These are phyloP conservation scores for Lasiosphaeria ovina DNA, from an alignment of 495 filamentous ascomycete species.

Conservation along the genomic window DNA sequence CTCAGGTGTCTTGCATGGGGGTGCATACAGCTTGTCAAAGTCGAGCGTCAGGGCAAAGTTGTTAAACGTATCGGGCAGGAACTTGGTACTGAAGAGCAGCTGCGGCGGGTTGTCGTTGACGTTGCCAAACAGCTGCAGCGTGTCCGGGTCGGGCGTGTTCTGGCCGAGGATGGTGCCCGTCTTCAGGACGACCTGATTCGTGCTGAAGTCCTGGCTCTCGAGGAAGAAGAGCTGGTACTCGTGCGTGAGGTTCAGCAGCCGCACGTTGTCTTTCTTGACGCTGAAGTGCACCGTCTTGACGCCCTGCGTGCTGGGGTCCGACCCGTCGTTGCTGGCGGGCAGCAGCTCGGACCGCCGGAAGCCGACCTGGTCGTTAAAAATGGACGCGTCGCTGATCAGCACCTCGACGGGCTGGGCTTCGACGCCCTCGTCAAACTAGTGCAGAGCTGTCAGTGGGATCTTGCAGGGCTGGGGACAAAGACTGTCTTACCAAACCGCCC, in stretches of 20 bases:
- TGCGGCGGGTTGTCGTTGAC: conserved; percentile 31
- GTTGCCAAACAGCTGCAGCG: conserved; percentile 40
- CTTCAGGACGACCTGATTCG: conserved; percentile 50
- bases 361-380: conserved; percentile 47
- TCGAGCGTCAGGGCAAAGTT: conserved; percentile 50
- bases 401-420: conserved; percentile 31
- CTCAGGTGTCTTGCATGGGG: too few relatives aligned
- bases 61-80: conserved; percentile 37
- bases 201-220: conserved; percentile 46
- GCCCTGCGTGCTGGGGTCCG: conserved; percentile 42
- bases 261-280: conserved; percentile 39
- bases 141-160: conserved; percentile 33
- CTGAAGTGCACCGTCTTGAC: conserved; percentile 51
- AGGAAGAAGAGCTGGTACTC: conserved; percentile 52
- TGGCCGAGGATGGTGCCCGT: conserved; percentile 43
- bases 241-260: conserved; percentile 46
- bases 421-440: conserved; percentile 29
- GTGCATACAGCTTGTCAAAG: conserved; percentile 38
- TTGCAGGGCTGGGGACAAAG: not conserved
- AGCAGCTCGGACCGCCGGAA: conserved; percentile 51
- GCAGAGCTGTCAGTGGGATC: not conserved
- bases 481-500: conserved; percentile 24
- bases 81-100: conserved; percentile 41
- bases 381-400: conserved; percentile 45
- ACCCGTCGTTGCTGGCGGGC: conserved; percentile 42